Evolutionary conservation across 1,284 basidiomycete genomes (phyloP), one percentile per base, ranked within the genome.

Genomic region (Kalmanozyma brasiliensis): DNA sequence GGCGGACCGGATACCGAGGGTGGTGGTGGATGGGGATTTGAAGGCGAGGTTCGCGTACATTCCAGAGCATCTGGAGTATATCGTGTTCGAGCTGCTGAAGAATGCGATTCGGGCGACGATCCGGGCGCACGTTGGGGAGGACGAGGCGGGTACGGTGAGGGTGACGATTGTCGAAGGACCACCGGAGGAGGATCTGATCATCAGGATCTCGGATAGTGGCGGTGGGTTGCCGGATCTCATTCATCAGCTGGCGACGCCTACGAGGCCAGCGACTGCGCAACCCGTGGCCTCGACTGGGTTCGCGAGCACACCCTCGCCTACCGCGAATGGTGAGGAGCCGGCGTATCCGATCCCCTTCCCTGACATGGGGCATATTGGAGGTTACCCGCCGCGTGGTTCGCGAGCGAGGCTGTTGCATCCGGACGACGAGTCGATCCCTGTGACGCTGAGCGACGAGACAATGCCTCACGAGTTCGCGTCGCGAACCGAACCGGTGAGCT

Each of bases 61-160:
- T 65, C 87, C 88, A 34, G 92, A 94, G 79, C 93, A 95, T 82
- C 84, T 95, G 45, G 93, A 55, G 42, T 95, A 94, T 79, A 91
- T 94, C 58, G 83, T 94, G 13, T 94, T 94, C 74, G 92, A 95
- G 78, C 82, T 95, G 22, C 77, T 94, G 72, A 94, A 94, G 82
- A 93, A 94, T 78, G 91, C 62, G 45, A 66, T 77, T 46, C 59
- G 76, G 29, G 69, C 77, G 3, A 82, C 80, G 23, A 78, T 78
- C 22, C 17, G 64, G 23, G 62, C 53, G 26, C 58, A 68, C 23
- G 49, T 56, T 0, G 52, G 41, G 3, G 47, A 68, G 44, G 64
- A 71, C 22, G 43, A 64, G 1, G 34, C 37, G 1, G 49, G 59
- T 0, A 41, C 51, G 20, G 76, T 82, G 3, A 45, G 64, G 8